Percentiles rank a stretch among this genome's conserved stretches.
phyloP scores from a whole-genome alignment of 73 alveolate species.

The Paramecium sexaurelia region DNA sequence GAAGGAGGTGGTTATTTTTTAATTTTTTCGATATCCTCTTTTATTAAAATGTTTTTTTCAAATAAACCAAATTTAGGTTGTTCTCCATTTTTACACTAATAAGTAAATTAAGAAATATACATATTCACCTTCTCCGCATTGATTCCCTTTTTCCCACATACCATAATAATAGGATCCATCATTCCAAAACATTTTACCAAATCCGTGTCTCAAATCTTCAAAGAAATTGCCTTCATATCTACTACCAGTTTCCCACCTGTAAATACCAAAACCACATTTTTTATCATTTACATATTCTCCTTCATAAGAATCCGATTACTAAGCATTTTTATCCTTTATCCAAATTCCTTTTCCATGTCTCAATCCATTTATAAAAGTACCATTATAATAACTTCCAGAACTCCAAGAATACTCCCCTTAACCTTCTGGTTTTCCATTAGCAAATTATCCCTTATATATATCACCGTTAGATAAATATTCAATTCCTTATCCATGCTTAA shows the following conservation, averaged over 20 bases:
- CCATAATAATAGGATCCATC: constrained; percentile 73
- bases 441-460: constrained; percentile 69
- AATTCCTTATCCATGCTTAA: constrained; percentile 70
- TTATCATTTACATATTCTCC: constrained; percentile 77
- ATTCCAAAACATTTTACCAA: constrained; percentile 74
- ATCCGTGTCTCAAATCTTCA: constrained; percentile 74
- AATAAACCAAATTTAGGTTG: not conserved
- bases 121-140: constrained; percentile 65
- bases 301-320: constrained; percentile 58
- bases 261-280: constrained; percentile 74
- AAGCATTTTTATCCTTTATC: constrained; percentile 39
- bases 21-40: not conserved
- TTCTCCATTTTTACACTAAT: not conserved
- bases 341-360: constrained; percentile 64
- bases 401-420: constrained; percentile 78
- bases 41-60: not conserved
- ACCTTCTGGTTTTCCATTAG: constrained; percentile 80
- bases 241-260: constrained; percentile 77
- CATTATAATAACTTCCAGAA: constrained; percentile 65
- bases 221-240: constrained; percentile 72
- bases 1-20: not conserved
- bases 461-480: constrained; percentile 73
- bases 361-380: constrained; percentile 53
- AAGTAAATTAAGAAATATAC: not conserved
- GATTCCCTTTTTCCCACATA: constrained; percentile 64